phyloP scores from a whole-genome alignment of 192 early-diverging fungal species.

The Gigaspora rosea region DNA sequence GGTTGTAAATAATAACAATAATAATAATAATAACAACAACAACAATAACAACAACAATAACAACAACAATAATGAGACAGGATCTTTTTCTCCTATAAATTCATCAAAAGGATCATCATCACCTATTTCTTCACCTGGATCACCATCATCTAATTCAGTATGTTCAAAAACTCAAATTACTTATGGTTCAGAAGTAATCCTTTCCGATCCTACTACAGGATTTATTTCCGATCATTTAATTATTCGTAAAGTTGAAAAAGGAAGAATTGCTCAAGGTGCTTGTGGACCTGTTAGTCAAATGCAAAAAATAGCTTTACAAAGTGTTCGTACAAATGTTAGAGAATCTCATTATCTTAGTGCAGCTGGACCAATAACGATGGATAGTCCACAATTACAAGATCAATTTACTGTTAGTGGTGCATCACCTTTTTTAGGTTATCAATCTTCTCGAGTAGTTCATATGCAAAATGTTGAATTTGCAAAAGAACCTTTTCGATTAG shows the following conservation, averaged over 20 bases:
- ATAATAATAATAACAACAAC: too few relatives aligned
- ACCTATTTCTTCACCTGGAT: constrained; percentile 26
- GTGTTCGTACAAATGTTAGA: constrained; percentile 36
- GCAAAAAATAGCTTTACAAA: constrained; percentile 78
- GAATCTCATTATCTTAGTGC: constrained; percentile 49
- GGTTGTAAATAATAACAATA: constrained; percentile 36
- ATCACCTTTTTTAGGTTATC: constrained; percentile 30
- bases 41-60: too few relatives aligned
- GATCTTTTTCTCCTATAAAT: background rate
- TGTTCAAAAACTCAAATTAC: constrained; percentile 54
- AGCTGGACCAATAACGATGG: constrained; percentile 34
- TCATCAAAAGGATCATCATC: constrained; percentile 38
- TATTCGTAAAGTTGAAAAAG: constrained; percentile 80
- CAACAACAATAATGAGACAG: background rate
- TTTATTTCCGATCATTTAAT: constrained; percentile 68
- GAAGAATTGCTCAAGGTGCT: constrained; percentile 61
- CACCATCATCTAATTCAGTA: constrained; percentile 18
- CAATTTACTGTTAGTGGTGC: constrained; percentile 22
- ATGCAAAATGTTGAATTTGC: constrained; percentile 30
- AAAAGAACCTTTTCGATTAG: constrained; percentile 38
- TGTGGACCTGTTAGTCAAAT: constrained; percentile 78
- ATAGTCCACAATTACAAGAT: constrained; percentile 25
- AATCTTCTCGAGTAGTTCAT: constrained; percentile 29
- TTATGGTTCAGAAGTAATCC: constrained; percentile 75
- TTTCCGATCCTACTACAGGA: constrained; percentile 65